Base-by-base conservation (phyloP, 768 basidiomycete genomes). In the Pleurotus ostreatus region DNA sequence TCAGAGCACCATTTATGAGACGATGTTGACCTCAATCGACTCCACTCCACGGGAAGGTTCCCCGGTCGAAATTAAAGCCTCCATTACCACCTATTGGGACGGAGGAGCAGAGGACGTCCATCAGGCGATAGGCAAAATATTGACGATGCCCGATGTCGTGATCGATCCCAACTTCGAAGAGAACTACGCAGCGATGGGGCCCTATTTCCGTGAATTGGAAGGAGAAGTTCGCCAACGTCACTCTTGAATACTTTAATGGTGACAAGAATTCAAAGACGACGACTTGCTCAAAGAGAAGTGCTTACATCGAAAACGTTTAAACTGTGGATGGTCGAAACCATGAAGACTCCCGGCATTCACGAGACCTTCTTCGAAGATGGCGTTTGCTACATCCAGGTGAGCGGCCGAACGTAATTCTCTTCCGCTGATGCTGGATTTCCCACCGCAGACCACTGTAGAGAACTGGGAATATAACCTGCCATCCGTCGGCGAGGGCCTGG, bases 221-320 rank as follows among this genome's bases (percentile, higher is more conserved):
- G 49, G 15, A 16, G 9, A 30, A 26, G 13, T 51, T 51, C n/a
- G 57, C 44, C 7, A 38, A 47, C 9, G 57, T 47, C 6, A 26
- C 51, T 15, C 39, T 58, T 38, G 46, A 47, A 13, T 46, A 40
- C 44, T 56, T 37, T 40, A 69, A 66, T 56, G 65, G 70, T 41
- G 47, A n/a, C 66, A 73, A 43, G 73, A 71, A 20, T 75, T 75
- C 62, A 63, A 69, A 49, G 66, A 60, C 6, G 74, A 75, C 46
- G 70, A 72, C 0, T 70, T 77, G 70, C 61, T 75, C 38, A 73
- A 74, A 58, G 74, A 22, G 73, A 77, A 52, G 57, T 60, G 5
- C 59, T 74, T 25, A 55, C 68, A n/a, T 64, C 65, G 18, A 74
- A 73, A 61, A 74, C 68, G 0, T 70, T 76, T 66, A 68, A 67